These are phyloP conservation scores for Colletotrichum ledebouriae DNA, from an alignment of 2,329 filamentous ascomycete species.

Conservation along the genomic window DNA sequence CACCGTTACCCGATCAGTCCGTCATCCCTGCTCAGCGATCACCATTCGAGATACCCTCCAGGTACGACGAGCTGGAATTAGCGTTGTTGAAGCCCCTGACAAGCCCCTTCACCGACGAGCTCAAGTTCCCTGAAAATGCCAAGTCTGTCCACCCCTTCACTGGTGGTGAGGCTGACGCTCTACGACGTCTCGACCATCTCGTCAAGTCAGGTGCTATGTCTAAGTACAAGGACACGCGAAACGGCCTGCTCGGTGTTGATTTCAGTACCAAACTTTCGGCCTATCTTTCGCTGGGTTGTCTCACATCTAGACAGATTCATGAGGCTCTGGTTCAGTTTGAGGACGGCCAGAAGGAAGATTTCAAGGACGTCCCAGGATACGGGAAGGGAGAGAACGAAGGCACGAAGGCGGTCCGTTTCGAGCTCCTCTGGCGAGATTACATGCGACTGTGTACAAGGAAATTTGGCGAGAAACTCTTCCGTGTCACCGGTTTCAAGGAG, in stretches of 20 bases:
- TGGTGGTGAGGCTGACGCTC: constrained; percentile 75
- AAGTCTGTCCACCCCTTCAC: constrained; percentile 74
- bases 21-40: constrained; percentile 68
- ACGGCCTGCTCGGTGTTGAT: constrained; percentile 77
- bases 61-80: constrained; percentile 64
- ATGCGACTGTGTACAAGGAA: constrained; percentile 83
- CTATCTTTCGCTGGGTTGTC: constrained; percentile 78
- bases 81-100: constrained; percentile 71
- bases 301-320: constrained; percentile 81
- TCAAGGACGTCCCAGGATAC: constrained; percentile 66
- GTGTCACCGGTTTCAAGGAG: constrained; percentile 72
- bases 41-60: constrained; percentile 75
- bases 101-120: constrained; percentile 63
- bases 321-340: constrained; percentile 77
- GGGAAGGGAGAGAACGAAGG: constrained; percentile 80
- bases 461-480: constrained; percentile 75
- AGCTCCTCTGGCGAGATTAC: constrained; percentile 85
- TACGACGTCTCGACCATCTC: constrained; percentile 70
- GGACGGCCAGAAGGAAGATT: constrained; percentile 65
- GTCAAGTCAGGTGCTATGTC: constrained; percentile 72
- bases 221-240: constrained; percentile 77
- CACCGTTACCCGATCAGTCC: constrained; percentile 64
- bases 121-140: constrained; percentile 65
- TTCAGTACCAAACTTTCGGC: constrained; percentile 83
- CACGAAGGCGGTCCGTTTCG: constrained; percentile 77